Percentiles rank a stretch among this genome's conserved stretches.
Conservation (phyloP, 805 yeast species). For the Candida hispaniensis region DNA sequence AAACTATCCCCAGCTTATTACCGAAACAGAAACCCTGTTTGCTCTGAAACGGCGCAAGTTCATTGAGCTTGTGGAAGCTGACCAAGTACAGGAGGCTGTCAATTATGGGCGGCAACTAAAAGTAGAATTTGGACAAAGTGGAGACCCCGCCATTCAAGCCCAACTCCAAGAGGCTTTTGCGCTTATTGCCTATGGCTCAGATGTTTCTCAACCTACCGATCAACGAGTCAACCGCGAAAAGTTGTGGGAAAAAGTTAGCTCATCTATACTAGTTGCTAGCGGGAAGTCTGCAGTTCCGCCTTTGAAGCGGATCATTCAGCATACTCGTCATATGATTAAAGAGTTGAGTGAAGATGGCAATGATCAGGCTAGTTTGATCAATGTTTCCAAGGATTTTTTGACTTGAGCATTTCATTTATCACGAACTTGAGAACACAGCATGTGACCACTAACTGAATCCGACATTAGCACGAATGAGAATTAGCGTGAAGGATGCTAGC, state of each 20-base stretch:
- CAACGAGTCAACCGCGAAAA: constrained; percentile 20
- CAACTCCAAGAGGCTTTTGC: constrained; percentile 39
- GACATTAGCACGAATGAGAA: too few relatives aligned
- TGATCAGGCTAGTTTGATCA: constrained; percentile 32
- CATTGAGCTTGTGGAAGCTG: constrained; percentile 30
- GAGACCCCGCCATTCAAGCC: constrained; percentile 29
- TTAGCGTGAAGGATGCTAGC: too few relatives aligned
- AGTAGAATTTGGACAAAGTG: constrained; percentile 24
- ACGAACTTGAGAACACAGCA: not conserved
- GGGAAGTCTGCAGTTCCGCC: constrained; percentile 38
- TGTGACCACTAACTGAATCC: too few relatives aligned
- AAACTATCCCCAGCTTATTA: constrained; percentile 34
- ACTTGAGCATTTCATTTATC: constrained; percentile 21
- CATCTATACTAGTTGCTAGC: constrained; percentile 34
- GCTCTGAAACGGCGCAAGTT: constrained; percentile 37
- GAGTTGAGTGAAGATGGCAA: constrained; percentile 28
- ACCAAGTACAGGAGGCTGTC: constrained; percentile 30
- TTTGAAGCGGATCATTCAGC: constrained; percentile 36
- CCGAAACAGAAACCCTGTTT: constrained; percentile 31
- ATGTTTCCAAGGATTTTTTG: constrained; percentile 39
- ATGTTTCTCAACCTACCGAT: constrained; percentile 19
- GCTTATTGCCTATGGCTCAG: constrained; percentile 38
- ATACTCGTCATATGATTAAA: constrained; percentile 32
- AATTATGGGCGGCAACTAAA: constrained; percentile 34
- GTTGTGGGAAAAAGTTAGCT: constrained; percentile 35